Evolutionary conservation across 768 basidiomycete species (phyloP).

Genomic region (Lactarius sanguifluus): DNA sequence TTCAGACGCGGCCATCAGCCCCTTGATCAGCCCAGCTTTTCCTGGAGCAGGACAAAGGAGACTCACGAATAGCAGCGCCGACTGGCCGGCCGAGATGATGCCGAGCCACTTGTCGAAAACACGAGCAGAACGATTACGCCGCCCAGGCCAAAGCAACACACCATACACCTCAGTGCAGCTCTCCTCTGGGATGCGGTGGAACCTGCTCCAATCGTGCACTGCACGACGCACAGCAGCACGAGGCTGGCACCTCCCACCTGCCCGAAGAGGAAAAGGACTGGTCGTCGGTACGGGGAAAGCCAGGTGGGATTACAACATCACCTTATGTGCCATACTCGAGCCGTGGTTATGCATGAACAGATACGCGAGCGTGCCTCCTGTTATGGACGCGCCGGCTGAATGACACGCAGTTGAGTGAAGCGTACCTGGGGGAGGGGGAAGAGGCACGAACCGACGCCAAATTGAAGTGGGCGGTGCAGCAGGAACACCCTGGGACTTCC

Average conservation of each 20-base stretch:
- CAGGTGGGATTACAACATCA: background rate
- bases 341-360: conserved; percentile 9
- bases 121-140: conserved; percentile 9
- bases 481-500: conserved; percentile 47
- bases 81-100: conserved; percentile 2
- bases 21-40: background rate
- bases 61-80: conserved; percentile 15
- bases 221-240: conserved; percentile 8
- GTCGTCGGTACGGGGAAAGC: too few relatives aligned
- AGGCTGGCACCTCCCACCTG: conserved; percentile 11
- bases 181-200: background rate
- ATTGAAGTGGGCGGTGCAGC: conserved; percentile 44
- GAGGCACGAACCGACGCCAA: conserved; percentile 13
- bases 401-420: background rate
- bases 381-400: conserved; percentile 15
- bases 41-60: too few relatives aligned
- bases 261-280: too few relatives aligned
- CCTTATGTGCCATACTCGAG: conserved; percentile 9
- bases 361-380: conserved; percentile 17
- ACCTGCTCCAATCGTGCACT: conserved; percentile 12
- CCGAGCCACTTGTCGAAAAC: conserved; percentile 14
- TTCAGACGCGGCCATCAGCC: too few relatives aligned
- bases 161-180: background rate
- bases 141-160: conserved; percentile 9
- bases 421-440: background rate